A percentile compares a stretch with the other conserved stretches of the same genome.
Evolutionary conservation across 2,329 filamentous ascomycete genomes (phyloP).

Genomic region (Sclerotinia glacialis): DNA sequence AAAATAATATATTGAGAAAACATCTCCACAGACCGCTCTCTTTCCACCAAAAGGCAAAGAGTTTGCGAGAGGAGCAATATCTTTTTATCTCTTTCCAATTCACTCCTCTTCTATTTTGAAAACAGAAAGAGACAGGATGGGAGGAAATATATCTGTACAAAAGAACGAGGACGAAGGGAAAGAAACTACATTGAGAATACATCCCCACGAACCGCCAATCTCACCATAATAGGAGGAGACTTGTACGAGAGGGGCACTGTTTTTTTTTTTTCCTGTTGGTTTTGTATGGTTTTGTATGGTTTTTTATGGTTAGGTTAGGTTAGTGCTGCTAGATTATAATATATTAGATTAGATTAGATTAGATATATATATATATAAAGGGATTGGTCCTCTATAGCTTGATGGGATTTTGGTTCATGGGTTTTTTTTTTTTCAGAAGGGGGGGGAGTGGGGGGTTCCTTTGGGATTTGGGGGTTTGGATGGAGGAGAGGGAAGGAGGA

Average conservation of each 20-base stretch:
- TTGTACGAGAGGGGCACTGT: constrained; percentile 10
- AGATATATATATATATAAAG: no score
- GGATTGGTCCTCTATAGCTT: constrained; percentile 4
- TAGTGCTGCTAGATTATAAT: not conserved
- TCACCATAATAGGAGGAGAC: no score
- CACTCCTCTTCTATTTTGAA: no score
- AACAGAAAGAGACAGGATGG: no score
- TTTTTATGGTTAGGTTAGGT: not conserved
- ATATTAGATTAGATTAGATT: not conserved
- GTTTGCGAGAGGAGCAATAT: constrained; percentile 3
- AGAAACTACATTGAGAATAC: not conserved
- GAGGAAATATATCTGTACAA: not conserved
- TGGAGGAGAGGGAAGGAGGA: no score
- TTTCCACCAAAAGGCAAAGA: not conserved
- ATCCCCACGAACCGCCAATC: not conserved
- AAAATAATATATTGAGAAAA: no score
- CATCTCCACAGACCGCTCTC: not conserved
- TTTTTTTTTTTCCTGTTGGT: no score
- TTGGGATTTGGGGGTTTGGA: no score
- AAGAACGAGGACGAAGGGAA: not conserved
- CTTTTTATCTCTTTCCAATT: not conserved
- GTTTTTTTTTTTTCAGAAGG: no score
- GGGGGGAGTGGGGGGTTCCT: no score
- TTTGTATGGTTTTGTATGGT: no score
- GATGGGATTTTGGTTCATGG: not conserved